Evolutionary conservation across 345 rosid species (phyloP).

Genomic region (Conringia planisiliqua): DNA sequence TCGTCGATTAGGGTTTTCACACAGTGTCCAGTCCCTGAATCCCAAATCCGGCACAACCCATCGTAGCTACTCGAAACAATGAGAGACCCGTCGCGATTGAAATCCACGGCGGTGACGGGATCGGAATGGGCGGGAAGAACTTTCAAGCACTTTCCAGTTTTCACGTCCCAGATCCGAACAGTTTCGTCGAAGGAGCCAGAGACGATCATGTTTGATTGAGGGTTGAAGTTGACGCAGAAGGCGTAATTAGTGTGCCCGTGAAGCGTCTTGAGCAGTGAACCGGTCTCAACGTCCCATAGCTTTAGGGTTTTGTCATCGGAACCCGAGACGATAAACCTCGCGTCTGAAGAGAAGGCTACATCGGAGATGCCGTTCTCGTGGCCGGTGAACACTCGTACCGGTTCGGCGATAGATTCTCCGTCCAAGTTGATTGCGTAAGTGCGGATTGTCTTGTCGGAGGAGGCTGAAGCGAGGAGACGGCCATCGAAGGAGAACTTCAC

Average conservation of each 20-base stretch:
- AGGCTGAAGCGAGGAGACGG: constrained; percentile 75
- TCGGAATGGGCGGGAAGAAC: constrained; percentile 94
- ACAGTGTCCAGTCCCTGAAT: constrained; percentile 83
- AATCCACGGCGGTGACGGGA: constrained; percentile 90
- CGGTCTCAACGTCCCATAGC: constrained; percentile 84
- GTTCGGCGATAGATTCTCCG: constrained; percentile 33
- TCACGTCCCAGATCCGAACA: constrained; percentile 92
- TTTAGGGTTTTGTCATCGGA: constrained; percentile 93
- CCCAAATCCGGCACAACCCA: constrained; percentile 91
- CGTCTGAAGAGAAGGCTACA: constrained; percentile 83
- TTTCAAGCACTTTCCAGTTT: constrained; percentile 77
- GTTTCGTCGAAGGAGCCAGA: constrained; percentile 96
- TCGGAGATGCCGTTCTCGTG: constrained; percentile 85
- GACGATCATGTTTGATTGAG: constrained; percentile 81
- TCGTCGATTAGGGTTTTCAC: constrained; percentile 83
- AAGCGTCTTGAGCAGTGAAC: constrained; percentile 59
- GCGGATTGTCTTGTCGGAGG: constrained; percentile 79
- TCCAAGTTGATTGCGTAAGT: constrained; percentile 56
- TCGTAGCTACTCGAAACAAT: constrained; percentile 92
- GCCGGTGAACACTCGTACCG: constrained; percentile 57
- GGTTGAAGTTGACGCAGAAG: constrained; percentile 84
- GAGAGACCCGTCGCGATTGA: constrained; percentile 72
- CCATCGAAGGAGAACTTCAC: constrained; percentile 91
- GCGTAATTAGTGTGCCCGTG: constrained; percentile 78
- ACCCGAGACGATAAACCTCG: constrained; percentile 81